Base-by-base conservation (phyloP, 768 basidiomycete species). In the Lactarius trivialis region DNA sequence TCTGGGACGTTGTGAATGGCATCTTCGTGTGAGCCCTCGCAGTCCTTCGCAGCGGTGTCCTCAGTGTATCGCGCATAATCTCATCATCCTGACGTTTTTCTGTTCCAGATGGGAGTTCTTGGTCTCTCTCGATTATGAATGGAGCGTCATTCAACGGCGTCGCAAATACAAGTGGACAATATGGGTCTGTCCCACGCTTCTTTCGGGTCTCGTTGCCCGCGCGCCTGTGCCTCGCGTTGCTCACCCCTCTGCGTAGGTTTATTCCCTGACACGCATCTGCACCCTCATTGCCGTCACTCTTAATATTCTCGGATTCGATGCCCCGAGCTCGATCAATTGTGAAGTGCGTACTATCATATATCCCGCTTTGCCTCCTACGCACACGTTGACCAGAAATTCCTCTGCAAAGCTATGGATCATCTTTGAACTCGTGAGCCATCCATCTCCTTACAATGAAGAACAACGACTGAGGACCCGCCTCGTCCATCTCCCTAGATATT, bases 111-210 rank as follows among this genome's bases (percentile, higher is more conserved):
- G 51, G 51, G 51, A 32, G 24, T 33, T 41, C n/a, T 30, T 52
- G 15, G 12, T 32, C 28, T 32, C 51, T 30, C 51, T 52, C 17
- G 32, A 52, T 12, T 52, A 52, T 21, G 51, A 52, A 33, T 52
- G 15, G 30, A 52, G 54, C 5, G 30, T 56, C 28, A 32, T 61
- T n/a, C 45, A 33, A 26, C 34, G 36, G 7, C 45, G 15, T 39
- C 55, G 48, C 17, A 55, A 55, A 8, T 61, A 61, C 39, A 36
- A 49, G 11, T 61, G 55, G 60, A 32, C 60, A 4, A 61, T 61
- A 56, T 61, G 55, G 60, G 60, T 61, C 3, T 1, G 60, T 61
- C 8, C 1, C 11, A 17, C 37, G 14, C 33, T 28, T 53, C 28
- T 24, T 14, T 12, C 11, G 1, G 32, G n/a, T 3, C 36, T 12